Evolutionary conservation across 2,329 filamentous ascomycete species (phyloP), one percentile per base, ranked within the genome.

Genomic region (Exophiala dermatitidis): DNA sequence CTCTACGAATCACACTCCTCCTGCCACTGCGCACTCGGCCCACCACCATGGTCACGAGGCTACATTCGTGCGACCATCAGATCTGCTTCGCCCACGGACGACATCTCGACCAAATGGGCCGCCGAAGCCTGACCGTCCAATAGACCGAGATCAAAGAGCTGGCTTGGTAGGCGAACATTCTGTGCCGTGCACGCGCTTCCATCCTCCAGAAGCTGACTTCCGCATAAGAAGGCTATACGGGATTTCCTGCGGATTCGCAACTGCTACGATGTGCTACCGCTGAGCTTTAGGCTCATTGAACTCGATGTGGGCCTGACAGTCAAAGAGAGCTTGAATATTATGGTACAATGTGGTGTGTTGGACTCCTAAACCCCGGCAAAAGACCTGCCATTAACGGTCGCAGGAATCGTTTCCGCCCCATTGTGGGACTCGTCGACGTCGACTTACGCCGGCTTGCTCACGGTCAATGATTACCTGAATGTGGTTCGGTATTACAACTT

Each of bases 401-500:
- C 60, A 97, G 91, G 88, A 66, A 98, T 98, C 68, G 93, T 98
- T 52, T 98, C 93, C 31, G 93, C 93, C 48, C 93, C 93, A 47
- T 76, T 98, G 60, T 98, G 93, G 93, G 90, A 98, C 71, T 96
- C 91, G 29, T 85, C 87, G 61, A 88, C 85, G 3, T 95, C 90
- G 29, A 89, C 86, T 34, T 98, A 97, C 71, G 93, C 91, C 38
- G 93, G 93, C 37, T 81, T 98, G 46, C 78, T 98, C 61, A 98
- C 93, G 30, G 93, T 90, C 59, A 95, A 90, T 57, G 93, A 98
- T 72, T 98, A 93, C 70, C 94, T 98, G 73, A 98, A 98, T 67
- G 86, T 98, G 53, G 95, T 98, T 38, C 91, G 97, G 69, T 98
- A 98, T 72, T 97, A 98, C 76, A 96, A 90, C 77, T 90, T 97